Conservation (phyloP, 2,329 filamentous ascomycete genomes). For the Aspergillus thermomutatus region DNA sequence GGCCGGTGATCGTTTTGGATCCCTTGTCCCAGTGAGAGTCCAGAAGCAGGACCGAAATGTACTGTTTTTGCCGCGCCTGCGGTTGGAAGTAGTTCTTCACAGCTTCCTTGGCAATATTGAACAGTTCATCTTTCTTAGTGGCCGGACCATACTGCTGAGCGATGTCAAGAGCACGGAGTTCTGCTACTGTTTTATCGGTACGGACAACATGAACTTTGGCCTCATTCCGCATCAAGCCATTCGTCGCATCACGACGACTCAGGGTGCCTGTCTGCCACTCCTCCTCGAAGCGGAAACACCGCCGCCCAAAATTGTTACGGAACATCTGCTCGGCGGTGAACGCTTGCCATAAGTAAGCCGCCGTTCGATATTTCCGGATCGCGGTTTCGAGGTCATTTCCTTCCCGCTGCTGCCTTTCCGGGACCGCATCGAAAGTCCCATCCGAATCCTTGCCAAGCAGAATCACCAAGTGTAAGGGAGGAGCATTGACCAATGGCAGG, state of each 20-base stretch:
- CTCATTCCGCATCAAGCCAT: constrained; percentile 78
- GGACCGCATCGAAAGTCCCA: constrained; percentile 77
- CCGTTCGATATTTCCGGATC: constrained; percentile 87
- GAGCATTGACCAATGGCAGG: constrained; percentile 71
- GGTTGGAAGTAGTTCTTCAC: constrained; percentile 74
- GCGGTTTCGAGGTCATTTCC: constrained; percentile 79
- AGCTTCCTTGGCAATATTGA: constrained; percentile 71
- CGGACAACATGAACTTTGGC: constrained; percentile 85
- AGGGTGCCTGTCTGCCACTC: constrained; percentile 86
- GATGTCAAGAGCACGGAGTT: constrained; percentile 73
- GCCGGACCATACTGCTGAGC: constrained; percentile 74
- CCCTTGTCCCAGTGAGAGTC: constrained; percentile 83
- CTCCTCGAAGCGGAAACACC: constrained; percentile 88
- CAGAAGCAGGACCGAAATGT: constrained; percentile 81
- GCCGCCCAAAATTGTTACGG: constrained; percentile 78
- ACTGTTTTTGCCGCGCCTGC: constrained; percentile 73
- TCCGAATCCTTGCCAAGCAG: constrained; percentile 84
- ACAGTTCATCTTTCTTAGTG: constrained; percentile 69
- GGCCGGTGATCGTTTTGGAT: constrained; percentile 68
- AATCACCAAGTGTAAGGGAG: constrained; percentile 85
- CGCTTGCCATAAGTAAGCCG: constrained; percentile 93
- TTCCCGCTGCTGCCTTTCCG: constrained; percentile 71
- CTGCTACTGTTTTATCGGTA: constrained; percentile 75
- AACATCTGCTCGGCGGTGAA: constrained; percentile 97
- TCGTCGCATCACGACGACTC: constrained; percentile 69